Evolutionary conservation across 2,329 filamentous ascomycete species (phyloP).

Genomic region (Botryotinia convoluta): DNA sequence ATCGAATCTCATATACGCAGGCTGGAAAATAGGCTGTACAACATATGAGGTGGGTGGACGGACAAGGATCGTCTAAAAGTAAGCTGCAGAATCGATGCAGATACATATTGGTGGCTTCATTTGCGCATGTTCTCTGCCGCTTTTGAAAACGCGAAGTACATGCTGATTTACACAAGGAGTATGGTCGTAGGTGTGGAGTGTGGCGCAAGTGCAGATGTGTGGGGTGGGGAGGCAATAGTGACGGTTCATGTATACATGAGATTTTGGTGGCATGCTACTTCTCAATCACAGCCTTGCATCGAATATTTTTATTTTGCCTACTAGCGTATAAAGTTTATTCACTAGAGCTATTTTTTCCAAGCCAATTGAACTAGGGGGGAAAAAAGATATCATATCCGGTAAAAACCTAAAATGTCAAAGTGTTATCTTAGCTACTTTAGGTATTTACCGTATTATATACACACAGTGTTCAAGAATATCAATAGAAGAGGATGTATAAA

Average conservation of each 20-base stretch:
- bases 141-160: constrained; percentile 8
- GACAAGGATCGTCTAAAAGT: background rate
- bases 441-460: background rate
- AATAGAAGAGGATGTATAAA: background rate
- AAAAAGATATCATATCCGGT: background rate
- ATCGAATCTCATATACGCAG: background rate
- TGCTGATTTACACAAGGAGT: background rate
- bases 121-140: background rate
- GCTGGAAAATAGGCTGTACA: background rate
- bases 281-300: background rate
- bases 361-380: background rate
- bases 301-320: background rate
- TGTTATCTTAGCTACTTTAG: background rate
- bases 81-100: constrained; percentile 4
- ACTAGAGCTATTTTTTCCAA: too few relatives aligned
- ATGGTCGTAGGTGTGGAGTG: background rate
- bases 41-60: background rate
- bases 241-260: background rate
- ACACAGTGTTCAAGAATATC: background rate
- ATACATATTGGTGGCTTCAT: background rate
- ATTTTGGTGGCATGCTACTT: background rate
- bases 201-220: background rate
- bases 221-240: background rate
- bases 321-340: background rate
- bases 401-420: background rate